phyloP scores from a whole-genome alignment of 305 asterid genomes.

The Petunia hybrid region DNA sequence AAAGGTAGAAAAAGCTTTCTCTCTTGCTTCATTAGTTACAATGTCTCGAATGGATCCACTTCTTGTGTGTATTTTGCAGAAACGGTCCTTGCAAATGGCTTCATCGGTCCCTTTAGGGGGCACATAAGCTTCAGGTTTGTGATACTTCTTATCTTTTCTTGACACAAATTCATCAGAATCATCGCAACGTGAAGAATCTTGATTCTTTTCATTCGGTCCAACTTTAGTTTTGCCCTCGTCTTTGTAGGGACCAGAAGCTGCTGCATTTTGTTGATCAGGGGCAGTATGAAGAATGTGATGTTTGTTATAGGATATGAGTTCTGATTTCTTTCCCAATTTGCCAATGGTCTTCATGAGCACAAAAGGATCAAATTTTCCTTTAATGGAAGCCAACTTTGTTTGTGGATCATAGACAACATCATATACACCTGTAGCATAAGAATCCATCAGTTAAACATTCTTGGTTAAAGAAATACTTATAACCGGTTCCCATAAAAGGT shows the following conservation, averaged over 20 bases:
- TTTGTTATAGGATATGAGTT: constrained; percentile 36
- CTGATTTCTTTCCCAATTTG: constrained; percentile 44
- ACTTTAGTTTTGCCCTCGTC: neutral
- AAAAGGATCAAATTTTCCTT: constrained; percentile 47
- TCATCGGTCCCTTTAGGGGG: constrained; percentile 41
- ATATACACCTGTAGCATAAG: constrained; percentile 36
- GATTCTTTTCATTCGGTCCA: neutral
- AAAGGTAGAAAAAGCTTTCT: neutral
- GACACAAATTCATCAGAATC: neutral
- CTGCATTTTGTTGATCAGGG: neutral
- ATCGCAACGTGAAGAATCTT: neutral
- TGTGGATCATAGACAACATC: constrained; percentile 41
- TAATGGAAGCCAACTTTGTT: constrained; percentile 39
- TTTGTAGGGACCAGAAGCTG: neutral
- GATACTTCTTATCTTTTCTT: constrained; percentile 32
- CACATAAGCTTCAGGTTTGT: constrained; percentile 37
- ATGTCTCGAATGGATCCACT: constrained; percentile 13
- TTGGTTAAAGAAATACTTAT: neutral
- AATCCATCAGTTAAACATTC: neutral
- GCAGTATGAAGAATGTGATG: constrained; percentile 20
- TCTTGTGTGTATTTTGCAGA: constrained; percentile 41
- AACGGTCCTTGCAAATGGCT: constrained; percentile 40
- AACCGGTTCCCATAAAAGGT: neutral
- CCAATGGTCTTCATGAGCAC: constrained; percentile 31
- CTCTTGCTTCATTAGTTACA: neutral